phyloP scores from a whole-genome alignment of 1,284 basidiomycete genomes.

The Cystobasidium slooffiae region DNA sequence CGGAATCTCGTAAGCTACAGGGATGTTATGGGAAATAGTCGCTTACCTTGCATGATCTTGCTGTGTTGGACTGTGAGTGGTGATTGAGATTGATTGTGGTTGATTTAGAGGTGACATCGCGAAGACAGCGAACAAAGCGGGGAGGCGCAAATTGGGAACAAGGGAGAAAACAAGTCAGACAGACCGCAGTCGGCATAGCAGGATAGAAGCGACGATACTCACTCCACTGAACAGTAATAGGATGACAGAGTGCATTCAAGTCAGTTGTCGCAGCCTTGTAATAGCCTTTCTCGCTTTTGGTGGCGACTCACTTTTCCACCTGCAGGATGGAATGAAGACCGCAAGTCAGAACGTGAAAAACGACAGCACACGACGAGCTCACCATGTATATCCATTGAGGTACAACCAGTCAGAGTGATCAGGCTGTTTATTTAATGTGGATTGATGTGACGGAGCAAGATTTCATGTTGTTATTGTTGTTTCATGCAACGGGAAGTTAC shows the following conservation, averaged over 20 bases:
- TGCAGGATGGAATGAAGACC: not conserved
- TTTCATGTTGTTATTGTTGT: slow-evolving; percentile 1
- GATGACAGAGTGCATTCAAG: not conserved
- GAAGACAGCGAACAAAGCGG: not conserved
- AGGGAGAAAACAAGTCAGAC: not conserved
- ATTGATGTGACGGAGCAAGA: too few species aligned
- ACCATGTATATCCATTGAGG: slow-evolving; percentile 10
- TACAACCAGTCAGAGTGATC: slow-evolving; percentile 17
- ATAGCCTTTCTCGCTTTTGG: not conserved
- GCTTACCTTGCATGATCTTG: slow-evolving; percentile 31
- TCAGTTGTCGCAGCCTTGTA: not conserved
- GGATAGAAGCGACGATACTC: not conserved
- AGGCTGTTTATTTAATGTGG: not conserved
- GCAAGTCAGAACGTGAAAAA: not conserved
- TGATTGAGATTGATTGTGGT: too few species aligned
- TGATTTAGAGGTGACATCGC: too few species aligned
- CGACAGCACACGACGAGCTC: not conserved
- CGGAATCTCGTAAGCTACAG: too few species aligned
- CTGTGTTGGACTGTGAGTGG: slow-evolving; percentile 22
- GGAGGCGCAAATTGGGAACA: not conserved
- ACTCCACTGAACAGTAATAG: slow-evolving; percentile 5
- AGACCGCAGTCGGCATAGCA: not conserved
- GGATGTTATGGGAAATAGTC: too few species aligned
- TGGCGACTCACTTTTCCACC: slow-evolving; percentile 29
- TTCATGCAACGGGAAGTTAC: not conserved